Base-by-base conservation (phyloP, 148 eudicot genomes). In the Euryodendron excelsum region DNA sequence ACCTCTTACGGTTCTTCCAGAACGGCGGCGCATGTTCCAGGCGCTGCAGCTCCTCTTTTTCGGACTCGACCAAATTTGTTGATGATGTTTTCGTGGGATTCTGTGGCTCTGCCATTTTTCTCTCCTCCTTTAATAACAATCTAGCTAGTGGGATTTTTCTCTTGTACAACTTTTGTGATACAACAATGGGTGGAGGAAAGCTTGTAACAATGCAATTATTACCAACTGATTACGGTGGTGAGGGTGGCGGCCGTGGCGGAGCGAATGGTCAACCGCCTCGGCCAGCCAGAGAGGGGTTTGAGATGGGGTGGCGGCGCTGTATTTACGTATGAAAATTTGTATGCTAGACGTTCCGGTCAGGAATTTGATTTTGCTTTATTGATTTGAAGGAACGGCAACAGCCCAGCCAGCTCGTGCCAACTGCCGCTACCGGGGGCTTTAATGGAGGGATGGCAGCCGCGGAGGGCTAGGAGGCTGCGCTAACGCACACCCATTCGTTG, bases 11-110 rank as follows among this genome's bases (percentile, higher is more conserved):
- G 50, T 34, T 82, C 69, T 79, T 82, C 93, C 88, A 87, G 50
- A 87, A 85, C 0, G 95, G 88, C 5, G 92, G 93, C 25, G 91
- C 89, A 21, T 85, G 82, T 28, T 86, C 89, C 3, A 92, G 80
- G 0, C 88, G 80, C 76, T 84, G 88, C 25, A 91, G 52, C 76
- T 89, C 92, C 83, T 90, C 93, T 0, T 68, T 66, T 63, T 89
- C 91, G 0, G 84, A 83, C 4, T 71, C 76, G 1, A n/a, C n/a
- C n/a, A n/a, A n/a, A n/a, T n/a, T n/a, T n/a, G n/a, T n/a, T n/a
- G n/a, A n/a, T n/a, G n/a, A n/a, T n/a, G n/a, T n/a, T n/a, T n/a
- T n/a, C n/a, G n/a, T n/a, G n/a, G n/a, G n/a, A n/a, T n/a, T 33
- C 17, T 20, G 4, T 34, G 44, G 10, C 34, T 74, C 67, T 28